Base-by-base conservation (phyloP, 2,329 filamentous ascomycete genomes). In the Dryadomyces quercus-mongolicae region DNA sequence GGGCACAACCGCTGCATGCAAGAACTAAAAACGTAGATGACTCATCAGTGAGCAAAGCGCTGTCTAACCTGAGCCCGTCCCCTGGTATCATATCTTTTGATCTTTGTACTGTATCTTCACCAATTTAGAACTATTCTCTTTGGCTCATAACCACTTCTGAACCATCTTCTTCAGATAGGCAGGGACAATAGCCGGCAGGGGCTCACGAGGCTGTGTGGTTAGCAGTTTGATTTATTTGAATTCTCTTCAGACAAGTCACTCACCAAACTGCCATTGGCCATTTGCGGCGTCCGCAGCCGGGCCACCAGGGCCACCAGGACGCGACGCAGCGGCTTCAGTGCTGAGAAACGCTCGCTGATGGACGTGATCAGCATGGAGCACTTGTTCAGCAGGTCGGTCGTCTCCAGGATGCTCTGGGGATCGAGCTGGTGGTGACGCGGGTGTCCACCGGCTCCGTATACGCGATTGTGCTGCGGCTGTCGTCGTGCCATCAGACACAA, bases 361-460 rank as follows among this genome's bases (percentile, higher is more conserved):
- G 51, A 53, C n/a, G 51, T 53, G 44, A 53, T 53, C 18, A 53
- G 51, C 51, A 53, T 53, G n/a, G 51, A 38, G 51, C 51, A 53
- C 34, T 53, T 53, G 51, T 53, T 53, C 18, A 53, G 51, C n/a
- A 53, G 43, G 43, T 53, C 51, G 4, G 51, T 40, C 15, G 51
- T 53, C 34, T 47, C 34, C n/a, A 53, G 45, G 22, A 46, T 22
- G 21, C 6, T 44, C 42, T 51, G 50, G 21, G 21, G 22, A 22
- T 21, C 18, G 34, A 10, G 3, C 18, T 25, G 20, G 12, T 46
- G 20, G 8, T 16, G n/a, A 34, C 20, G 22, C 7, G 3, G 12
- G 48, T 40, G 34, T 9, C 21, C 31, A 9, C 22, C 8, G 12
- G 22, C 22, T 31, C 22, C 18, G 15, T 36, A 13, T 12, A 42